Conservation (phyloP, 2,329 filamentous ascomycete species). For the Fusarium sp. region DNA sequence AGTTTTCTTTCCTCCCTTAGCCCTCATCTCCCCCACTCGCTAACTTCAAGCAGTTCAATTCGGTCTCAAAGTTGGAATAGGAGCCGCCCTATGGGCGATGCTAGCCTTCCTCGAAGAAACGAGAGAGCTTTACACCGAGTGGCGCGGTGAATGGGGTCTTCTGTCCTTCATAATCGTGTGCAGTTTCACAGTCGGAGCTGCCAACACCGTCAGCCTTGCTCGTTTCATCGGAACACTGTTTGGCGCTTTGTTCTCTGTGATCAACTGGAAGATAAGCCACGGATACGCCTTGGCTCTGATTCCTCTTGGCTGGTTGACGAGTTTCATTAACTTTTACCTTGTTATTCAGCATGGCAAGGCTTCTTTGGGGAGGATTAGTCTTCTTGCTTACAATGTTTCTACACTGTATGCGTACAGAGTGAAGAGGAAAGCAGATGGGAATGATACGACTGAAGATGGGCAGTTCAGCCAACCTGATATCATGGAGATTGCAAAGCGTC, state of each 20-base stretch:
- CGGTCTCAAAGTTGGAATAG: slow-evolving; percentile 91
- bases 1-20: neutral
- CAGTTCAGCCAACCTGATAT: slow-evolving; percentile 85
- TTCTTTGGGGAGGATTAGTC: slow-evolving; percentile 90
- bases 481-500: slow-evolving; percentile 84
- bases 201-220: slow-evolving; percentile 88
- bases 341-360: slow-evolving; percentile 86
- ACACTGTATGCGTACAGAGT: slow-evolving; percentile 93
- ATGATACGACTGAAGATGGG: slow-evolving; percentile 81
- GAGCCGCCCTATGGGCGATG: slow-evolving; percentile 87
- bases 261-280: slow-evolving; percentile 80
- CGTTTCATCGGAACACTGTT: slow-evolving; percentile 87
- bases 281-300: slow-evolving; percentile 79
- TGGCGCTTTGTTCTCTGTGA: slow-evolving; percentile 77
- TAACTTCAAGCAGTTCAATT: slow-evolving; percentile 64
- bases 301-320: slow-evolving; percentile 82
- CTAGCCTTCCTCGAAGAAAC: slow-evolving; percentile 85
- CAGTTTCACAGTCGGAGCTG: slow-evolving; percentile 96
- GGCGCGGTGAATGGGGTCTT: slow-evolving; percentile 96
- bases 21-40: neutral
- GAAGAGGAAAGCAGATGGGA: slow-evolving; percentile 73
- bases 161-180: slow-evolving; percentile 99
- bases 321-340: slow-evolving; percentile 86
- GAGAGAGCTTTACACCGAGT: slow-evolving; percentile 81
- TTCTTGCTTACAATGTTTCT: slow-evolving; percentile 95